phyloP scores from a whole-genome alignment of 257 asterid genomes.

The Scutellaria barbata region DNA sequence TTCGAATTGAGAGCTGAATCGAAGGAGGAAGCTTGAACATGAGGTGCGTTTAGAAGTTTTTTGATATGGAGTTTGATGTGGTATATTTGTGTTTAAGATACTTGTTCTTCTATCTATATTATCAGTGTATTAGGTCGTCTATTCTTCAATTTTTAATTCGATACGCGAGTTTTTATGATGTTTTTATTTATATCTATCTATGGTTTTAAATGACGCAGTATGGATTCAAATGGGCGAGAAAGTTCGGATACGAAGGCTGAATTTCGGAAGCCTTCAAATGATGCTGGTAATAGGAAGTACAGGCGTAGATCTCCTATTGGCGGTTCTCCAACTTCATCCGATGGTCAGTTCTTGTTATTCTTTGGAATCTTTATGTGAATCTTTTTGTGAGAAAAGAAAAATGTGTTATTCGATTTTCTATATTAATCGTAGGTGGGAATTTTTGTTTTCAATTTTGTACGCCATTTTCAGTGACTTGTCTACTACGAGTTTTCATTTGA shows the following conservation, averaged over 20 bases:
- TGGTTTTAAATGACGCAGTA: constrained; percentile 39
- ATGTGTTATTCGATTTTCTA: not conserved
- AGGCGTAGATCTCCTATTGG: constrained; percentile 80
- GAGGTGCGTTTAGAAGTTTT: constrained; percentile 27
- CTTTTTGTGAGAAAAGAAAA: not conserved
- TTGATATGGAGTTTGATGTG: not conserved
- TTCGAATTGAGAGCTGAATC: constrained; percentile 31
- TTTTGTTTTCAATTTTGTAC: constrained; percentile 5
- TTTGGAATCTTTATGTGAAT: not conserved
- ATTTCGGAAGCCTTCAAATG: constrained; percentile 80
- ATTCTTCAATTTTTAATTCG: not conserved
- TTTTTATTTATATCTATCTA: constrained; percentile 7
- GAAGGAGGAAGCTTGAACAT: constrained; percentile 20
- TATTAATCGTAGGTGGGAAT: not conserved
- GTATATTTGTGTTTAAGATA: not conserved
- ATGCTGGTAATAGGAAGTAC: constrained; percentile 75
- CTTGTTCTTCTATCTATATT: constrained; percentile 6
- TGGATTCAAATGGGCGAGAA: constrained; percentile 61
- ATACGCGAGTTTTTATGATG: not conserved
- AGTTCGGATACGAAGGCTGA: constrained; percentile 55
- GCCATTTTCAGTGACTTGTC: not conserved
- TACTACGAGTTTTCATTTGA: not conserved
- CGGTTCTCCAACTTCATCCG: constrained; percentile 68
- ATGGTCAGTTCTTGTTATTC: constrained; percentile 52
- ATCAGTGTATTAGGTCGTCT: not conserved